Evolutionary conservation across 305 asterid species (phyloP).

Genomic region (Solanum hybrid): DNA sequence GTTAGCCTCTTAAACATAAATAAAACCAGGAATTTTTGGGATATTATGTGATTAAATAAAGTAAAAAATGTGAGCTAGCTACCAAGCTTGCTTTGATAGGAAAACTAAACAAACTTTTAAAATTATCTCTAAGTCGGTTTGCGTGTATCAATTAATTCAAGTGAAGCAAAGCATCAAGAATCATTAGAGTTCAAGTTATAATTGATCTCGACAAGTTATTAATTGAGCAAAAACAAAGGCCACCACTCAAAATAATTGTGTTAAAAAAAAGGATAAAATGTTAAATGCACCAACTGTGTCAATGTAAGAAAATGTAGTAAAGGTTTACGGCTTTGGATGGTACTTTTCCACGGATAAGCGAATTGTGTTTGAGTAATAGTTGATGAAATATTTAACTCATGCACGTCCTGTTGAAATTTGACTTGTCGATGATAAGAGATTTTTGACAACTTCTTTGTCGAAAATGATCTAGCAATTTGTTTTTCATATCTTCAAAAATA

Average conservation of each 20-base stretch:
- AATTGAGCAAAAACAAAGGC: not conserved
- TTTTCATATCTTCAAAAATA: not conserved
- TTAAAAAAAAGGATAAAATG: not conserved
- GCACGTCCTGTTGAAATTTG: not conserved
- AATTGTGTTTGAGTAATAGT: not conserved
- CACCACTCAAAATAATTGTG: too few relatives aligned
- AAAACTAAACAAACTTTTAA: not conserved
- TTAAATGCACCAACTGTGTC: not conserved
- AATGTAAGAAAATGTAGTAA: not conserved
- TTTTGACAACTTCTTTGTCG: not conserved
- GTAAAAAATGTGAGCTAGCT: not conserved
- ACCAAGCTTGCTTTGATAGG: not conserved
- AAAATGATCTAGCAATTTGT: not conserved
- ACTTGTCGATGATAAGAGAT: too few relatives aligned
- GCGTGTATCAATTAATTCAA: not conserved
- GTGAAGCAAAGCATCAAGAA: not conserved
- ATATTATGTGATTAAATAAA: not conserved
- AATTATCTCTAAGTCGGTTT: not conserved
- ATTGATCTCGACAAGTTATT: not conserved
- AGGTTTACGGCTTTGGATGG: not conserved
- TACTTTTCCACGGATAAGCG: not conserved
- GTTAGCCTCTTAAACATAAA: not conserved
- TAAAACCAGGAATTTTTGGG: not conserved
- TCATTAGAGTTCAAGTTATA: not conserved
- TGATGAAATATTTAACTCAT: not conserved